Conservation (phyloP, 2,329 filamentous ascomycete species). For the Talaromyces albobiverticillius region DNA sequence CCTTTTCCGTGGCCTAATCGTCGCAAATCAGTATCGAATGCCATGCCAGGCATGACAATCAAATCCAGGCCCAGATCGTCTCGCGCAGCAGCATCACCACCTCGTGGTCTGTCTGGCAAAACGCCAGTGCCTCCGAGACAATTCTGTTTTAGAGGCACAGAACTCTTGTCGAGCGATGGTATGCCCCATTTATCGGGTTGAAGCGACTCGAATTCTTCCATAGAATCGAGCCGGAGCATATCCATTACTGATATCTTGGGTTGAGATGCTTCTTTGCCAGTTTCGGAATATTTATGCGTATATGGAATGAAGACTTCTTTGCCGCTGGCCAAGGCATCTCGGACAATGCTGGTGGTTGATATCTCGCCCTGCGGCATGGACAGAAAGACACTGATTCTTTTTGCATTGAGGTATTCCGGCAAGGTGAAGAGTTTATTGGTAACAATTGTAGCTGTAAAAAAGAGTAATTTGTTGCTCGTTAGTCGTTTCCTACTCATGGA, state of each 20-base stretch:
- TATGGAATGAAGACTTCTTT: slow-evolving; percentile 93
- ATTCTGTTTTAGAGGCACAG: slow-evolving; percentile 65
- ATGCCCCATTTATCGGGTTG: slow-evolving; percentile 87
- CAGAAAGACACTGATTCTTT: slow-evolving; percentile 78
- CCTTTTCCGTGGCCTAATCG: slow-evolving; percentile 92
- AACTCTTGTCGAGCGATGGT: slow-evolving; percentile 70
- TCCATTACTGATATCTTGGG: slow-evolving; percentile 77
- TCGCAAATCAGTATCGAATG: slow-evolving; percentile 73
- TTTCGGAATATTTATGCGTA: slow-evolving; percentile 60
- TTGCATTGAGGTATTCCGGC: slow-evolving; percentile 71
- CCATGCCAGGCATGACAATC: slow-evolving; percentile 88
- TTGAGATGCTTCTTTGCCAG: slow-evolving; percentile 24
- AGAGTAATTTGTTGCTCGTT: slow-evolving; percentile 20
- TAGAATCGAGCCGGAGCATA: slow-evolving; percentile 76
- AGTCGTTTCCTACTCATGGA: background rate
- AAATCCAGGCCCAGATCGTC: slow-evolving; percentile 64
- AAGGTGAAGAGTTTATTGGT: slow-evolving; percentile 64
- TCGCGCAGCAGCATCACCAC: slow-evolving; percentile 11
- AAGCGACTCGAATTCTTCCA: slow-evolving; percentile 75
- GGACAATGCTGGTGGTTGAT: slow-evolving; percentile 77
- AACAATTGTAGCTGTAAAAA: slow-evolving; percentile 58
- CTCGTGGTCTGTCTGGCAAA: slow-evolving; percentile 11
- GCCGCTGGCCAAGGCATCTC: slow-evolving; percentile 69
- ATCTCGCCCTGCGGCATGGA: slow-evolving; percentile 90
- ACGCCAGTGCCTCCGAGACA: slow-evolving; percentile 65